Conservation (phyloP, 2,329 filamentous ascomycete species). For the Xylaria sp. region DNA sequence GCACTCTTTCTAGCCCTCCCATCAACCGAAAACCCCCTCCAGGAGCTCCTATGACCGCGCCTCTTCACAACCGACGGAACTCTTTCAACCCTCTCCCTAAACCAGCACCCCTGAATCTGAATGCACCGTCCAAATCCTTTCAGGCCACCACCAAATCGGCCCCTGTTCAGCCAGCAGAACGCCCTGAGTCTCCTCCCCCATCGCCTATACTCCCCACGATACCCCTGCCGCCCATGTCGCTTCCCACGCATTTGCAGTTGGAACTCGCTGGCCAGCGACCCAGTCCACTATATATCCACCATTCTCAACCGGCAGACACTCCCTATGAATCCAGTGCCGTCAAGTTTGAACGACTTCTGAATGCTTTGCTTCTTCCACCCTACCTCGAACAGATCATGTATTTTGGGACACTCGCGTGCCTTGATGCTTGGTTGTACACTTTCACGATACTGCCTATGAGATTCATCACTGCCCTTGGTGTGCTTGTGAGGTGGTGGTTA, state of each 20-base stretch:
- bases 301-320: constrained; percentile 64
- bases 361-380: constrained; percentile 84
- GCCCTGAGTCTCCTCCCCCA: constrained; percentile 50
- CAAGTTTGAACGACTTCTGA: constrained; percentile 90
- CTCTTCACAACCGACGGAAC: constrained; percentile 57
- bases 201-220: constrained; percentile 66
- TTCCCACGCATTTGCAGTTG: constrained; percentile 72
- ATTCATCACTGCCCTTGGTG: constrained; percentile 81
- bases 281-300: constrained; percentile 73
- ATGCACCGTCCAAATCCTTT: constrained; percentile 38
- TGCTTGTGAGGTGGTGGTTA: constrained; percentile 82
- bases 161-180: constrained; percentile 38
- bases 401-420: constrained; percentile 89
- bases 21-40: constrained; percentile 53
- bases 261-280: constrained; percentile 71
- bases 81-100: constrained; percentile 60
- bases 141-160: constrained; percentile 25
- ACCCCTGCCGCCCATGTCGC: constrained; percentile 72
- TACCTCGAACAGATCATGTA: constrained; percentile 85
- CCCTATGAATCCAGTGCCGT: constrained; percentile 93
- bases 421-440: constrained; percentile 96
- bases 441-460: constrained; percentile 94
- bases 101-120: constrained; percentile 59
- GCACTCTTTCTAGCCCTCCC: constrained; percentile 65
- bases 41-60: constrained; percentile 47